Percentiles rank a stretch among this genome's conserved stretches.
Conservation (phyloP, 768 basidiomycete genomes). For the Crucibulum laeve region DNA sequence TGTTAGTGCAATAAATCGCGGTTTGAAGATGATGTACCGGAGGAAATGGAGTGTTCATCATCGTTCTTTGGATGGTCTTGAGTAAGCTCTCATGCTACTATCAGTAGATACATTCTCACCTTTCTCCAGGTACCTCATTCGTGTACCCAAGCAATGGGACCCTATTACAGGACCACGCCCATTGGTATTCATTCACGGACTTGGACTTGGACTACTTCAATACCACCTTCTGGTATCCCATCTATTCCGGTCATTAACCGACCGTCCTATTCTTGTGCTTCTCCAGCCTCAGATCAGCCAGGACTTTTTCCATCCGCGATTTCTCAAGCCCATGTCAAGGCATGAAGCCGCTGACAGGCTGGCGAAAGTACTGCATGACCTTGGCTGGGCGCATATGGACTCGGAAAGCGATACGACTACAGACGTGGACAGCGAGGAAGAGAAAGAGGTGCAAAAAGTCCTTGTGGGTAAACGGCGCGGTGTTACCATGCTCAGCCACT, state of each 20-base stretch:
- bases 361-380: conserved; percentile 47
- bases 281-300: conserved; percentile 88
- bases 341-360: conserved; percentile 54
- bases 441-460: conserved; percentile 16
- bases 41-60: conserved; percentile 36
- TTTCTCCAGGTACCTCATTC: conserved; percentile 61
- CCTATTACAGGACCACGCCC: conserved; percentile 55
- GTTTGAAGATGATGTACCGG: conserved; percentile 40
- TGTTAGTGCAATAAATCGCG: conserved; percentile 44
- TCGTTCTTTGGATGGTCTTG: conserved; percentile 57
- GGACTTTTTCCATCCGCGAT: conserved; percentile 72
- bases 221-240: conserved; percentile 60
- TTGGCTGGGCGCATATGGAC: conserved; percentile 56
- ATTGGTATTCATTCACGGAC: conserved; percentile 82
- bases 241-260: conserved; percentile 49
- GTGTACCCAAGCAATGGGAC: conserved; percentile 67
- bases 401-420: conserved; percentile 13
- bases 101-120: conserved; percentile 3
- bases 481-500: conserved; percentile 81
- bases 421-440: conserved; percentile 19
- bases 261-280: conserved; percentile 70
- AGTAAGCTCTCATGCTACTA: conserved; percentile 38
- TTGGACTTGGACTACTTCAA: conserved; percentile 78
- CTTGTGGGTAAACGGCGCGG: conserved; percentile 35
- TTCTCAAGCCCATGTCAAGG: conserved; percentile 67